phyloP scores from a whole-genome alignment of 768 basidiomycete species.

The Rhizopogon roseolus region DNA sequence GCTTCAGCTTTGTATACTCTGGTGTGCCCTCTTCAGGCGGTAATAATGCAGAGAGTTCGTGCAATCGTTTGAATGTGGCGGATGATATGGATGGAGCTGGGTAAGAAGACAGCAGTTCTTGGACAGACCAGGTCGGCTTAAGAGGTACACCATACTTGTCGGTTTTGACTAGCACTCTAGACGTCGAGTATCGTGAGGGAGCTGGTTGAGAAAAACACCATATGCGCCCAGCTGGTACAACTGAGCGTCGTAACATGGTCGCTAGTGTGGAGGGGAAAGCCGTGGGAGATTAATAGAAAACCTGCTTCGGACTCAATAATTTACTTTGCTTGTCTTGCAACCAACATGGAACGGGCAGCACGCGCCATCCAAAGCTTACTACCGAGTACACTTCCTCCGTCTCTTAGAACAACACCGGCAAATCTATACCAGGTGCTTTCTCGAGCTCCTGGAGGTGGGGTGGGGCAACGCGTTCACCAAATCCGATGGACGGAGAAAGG shows the following conservation, averaged over 20 bases:
- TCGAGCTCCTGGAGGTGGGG: slow-evolving; percentile 58
- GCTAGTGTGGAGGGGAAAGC: background rate
- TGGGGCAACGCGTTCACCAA: slow-evolving; percentile 69
- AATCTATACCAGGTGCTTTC: slow-evolving; percentile 73
- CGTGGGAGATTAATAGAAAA: slow-evolving; percentile 6
- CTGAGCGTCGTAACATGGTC: background rate
- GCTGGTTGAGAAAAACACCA: background rate
- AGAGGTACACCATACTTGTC: slow-evolving; percentile 64
- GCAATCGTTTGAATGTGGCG: slow-evolving; percentile 55
- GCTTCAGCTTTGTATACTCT: slow-evolving; percentile 46
- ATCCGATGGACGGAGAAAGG: slow-evolving; percentile 68
- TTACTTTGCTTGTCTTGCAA: slow-evolving; percentile 1
- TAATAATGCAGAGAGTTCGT: slow-evolving; percentile 67
- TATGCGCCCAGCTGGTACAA: background rate
- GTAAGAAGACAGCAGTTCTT: slow-evolving; percentile 72
- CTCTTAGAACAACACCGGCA: slow-evolving; percentile 50
- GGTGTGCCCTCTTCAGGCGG: slow-evolving; percentile 57
- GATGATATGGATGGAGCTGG: slow-evolving; percentile 59
- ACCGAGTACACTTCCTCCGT: slow-evolving; percentile 54
- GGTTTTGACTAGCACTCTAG: slow-evolving; percentile 21
- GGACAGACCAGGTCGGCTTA: slow-evolving; percentile 76
- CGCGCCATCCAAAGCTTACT: slow-evolving; percentile 49
- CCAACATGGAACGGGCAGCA: slow-evolving; percentile 11
- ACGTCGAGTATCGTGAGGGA: slow-evolving; percentile 1
- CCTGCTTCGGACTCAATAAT: background rate